These are phyloP conservation scores for Epicoccum nigrum DNA, from an alignment of 2,329 filamentous ascomycete genomes.

Conservation along the genomic window DNA sequence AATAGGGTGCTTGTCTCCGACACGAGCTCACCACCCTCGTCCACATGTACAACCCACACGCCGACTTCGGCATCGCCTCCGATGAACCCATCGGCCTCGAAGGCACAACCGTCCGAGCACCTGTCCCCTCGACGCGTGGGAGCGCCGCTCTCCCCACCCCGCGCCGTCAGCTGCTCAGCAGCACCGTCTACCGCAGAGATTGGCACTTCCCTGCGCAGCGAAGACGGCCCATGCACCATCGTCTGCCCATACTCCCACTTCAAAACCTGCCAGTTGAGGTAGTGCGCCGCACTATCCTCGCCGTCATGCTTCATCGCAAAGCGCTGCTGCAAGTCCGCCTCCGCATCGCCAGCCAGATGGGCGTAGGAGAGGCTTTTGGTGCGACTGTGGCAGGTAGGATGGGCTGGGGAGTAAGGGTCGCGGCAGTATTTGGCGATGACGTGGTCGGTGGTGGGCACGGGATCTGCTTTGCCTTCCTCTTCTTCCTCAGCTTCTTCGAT, in stretches of 20 bases:
- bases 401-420: conserved; percentile 3
- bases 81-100: too few relatives aligned
- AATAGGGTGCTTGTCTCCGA: neutral
- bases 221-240: conserved; percentile 4
- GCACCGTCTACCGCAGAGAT: too few relatives aligned
- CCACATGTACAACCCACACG: neutral
- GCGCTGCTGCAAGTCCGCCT: neutral
- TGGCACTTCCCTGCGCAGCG: neutral
- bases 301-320: neutral
- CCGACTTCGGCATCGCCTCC: too few relatives aligned
- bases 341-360: neutral
- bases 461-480: neutral
- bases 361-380: neutral
- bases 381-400: neutral
- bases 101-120: too few relatives aligned
- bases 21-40: neutral
- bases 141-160: too few relatives aligned
- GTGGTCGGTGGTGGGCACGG: conserved; percentile 1
- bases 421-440: neutral
- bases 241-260: conserved; percentile 2
- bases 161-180: too few relatives aligned
- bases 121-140: too few relatives aligned
- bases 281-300: neutral
- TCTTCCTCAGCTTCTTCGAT: neutral
- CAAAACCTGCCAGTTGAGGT: neutral